Percentiles rank a stretch among this genome's conserved stretches.
phyloP scores from a whole-genome alignment of 208 protist species.

The Acanthamoeba royreba region DNA sequence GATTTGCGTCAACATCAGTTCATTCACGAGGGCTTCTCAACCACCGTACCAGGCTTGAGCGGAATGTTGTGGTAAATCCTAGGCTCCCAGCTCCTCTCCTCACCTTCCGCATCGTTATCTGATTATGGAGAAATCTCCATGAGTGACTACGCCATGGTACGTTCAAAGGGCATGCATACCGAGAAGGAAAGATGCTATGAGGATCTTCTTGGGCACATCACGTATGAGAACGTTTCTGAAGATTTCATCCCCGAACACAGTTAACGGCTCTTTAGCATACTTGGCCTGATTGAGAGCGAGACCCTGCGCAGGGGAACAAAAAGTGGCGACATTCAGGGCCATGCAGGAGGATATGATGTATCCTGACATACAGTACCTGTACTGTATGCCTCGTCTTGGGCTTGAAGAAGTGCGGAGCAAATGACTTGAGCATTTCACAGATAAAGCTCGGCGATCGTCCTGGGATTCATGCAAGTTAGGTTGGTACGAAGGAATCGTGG shows the following conservation, averaged over 20 bases:
- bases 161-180: background rate
- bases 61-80: conserved; percentile 21
- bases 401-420: background rate
- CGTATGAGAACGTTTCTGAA: background rate
- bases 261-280: background rate
- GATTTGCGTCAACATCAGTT: too few relatives aligned
- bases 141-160: background rate
- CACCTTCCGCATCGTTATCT: background rate
- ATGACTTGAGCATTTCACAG: background rate
- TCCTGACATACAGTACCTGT: background rate
- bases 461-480: background rate
- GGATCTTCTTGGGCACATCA: background rate
- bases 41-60: background rate
- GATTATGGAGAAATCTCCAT: background rate
- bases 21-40: too few relatives aligned
- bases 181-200: background rate
- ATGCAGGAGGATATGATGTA: too few relatives aligned
- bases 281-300: background rate
- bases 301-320: too few relatives aligned
- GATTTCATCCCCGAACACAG: background rate
- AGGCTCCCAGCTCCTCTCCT: background rate
- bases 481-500: too few relatives aligned
- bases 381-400: background rate
- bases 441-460: background rate
- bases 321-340: background rate